phyloP scores from a whole-genome alignment of 768 basidiomycete species.

The Agrocybe chaxingu region DNA sequence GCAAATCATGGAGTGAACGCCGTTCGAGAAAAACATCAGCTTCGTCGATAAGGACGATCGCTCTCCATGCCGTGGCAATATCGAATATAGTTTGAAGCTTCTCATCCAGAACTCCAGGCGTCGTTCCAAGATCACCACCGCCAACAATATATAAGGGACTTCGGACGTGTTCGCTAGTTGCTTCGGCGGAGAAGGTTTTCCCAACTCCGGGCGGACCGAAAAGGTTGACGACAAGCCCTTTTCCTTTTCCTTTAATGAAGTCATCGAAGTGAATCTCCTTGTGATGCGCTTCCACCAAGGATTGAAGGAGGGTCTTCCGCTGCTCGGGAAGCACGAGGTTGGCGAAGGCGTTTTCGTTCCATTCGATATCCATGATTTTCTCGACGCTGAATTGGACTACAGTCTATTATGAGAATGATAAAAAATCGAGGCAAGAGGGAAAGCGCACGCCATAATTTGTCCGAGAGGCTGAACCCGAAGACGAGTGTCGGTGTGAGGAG shows the following conservation, averaged over 20 bases:
- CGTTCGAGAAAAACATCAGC: slow-evolving; percentile 71
- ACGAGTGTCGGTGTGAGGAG: slow-evolving; percentile 51
- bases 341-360: slow-evolving; percentile 54
- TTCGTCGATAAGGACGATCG: slow-evolving; percentile 53
- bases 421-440: neutral
- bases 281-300: slow-evolving; percentile 53
- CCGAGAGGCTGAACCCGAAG: slow-evolving; percentile 56
- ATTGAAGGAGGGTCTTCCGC: slow-evolving; percentile 47
- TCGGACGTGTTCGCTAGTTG: slow-evolving; percentile 48
- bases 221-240: slow-evolving; percentile 51
- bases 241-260: slow-evolving; percentile 60
- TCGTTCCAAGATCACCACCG: slow-evolving; percentile 49
- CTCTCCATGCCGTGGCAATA: slow-evolving; percentile 52
- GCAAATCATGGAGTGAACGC: slow-evolving; percentile 56
- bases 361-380: slow-evolving; percentile 44
- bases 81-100: slow-evolving; percentile 42
- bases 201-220: slow-evolving; percentile 55
- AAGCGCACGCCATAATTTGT: slow-evolving; percentile 53
- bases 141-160: slow-evolving; percentile 49
- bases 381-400: slow-evolving; percentile 59
- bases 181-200: slow-evolving; percentile 49
- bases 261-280: slow-evolving; percentile 48
- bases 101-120: slow-evolving; percentile 35
- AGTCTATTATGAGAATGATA: neutral
- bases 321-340: slow-evolving; percentile 49